Base-by-base conservation (phyloP, 2,329 filamentous ascomycete genomes). In the Ophiostoma sp. region DNA sequence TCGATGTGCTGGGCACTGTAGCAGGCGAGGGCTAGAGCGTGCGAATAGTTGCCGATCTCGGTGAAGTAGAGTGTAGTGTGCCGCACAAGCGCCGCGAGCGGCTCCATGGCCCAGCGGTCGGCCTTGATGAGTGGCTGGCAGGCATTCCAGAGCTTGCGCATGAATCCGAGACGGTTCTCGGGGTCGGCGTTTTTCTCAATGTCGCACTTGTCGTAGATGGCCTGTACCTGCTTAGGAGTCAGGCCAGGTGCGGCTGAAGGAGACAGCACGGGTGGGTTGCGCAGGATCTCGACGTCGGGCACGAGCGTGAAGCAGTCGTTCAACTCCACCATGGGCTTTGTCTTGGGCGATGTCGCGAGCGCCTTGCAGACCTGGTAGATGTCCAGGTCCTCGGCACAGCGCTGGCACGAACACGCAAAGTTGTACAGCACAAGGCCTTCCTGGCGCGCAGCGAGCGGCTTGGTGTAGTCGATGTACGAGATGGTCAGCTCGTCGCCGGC, bases 401-500 rank as follows among this genome's bases (percentile, higher is more conserved):
- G 80, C 12, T 70, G 74, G 69, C 85, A 87, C 27, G 68, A 70
- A 72, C 85, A 87, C 7, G 76, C 72, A 71, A 87, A 87, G 72
- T 81, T 80, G 73, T 87, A 87, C 11, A 79, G 76, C 38, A 74
- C 73, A 5, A 87, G 77, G 0, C 78, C 78, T 65, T 78, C 72
- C 65, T 76, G 78, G 65, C 85, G 79, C 58, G 77, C 77, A 1
- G 76, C 70, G 40, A 79, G 77, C 5, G 82, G 81, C 63, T 79
- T 76, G 2, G 80, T 83, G 70, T 79, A 80, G 69, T 86, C 84
- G 47, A 86, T 84, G 72, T 89, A 89, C 1, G 85, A 87, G 45
- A 89, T 86, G 69, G 83, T 81, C 67, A 89, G 81, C 76, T 88
- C 84, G 40, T 87, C 81, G 7, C 81, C 85, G 44, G 78, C 74